Base-by-base conservation (phyloP, 306 rosid species). In the Trichosanthes cucumerina region DNA sequence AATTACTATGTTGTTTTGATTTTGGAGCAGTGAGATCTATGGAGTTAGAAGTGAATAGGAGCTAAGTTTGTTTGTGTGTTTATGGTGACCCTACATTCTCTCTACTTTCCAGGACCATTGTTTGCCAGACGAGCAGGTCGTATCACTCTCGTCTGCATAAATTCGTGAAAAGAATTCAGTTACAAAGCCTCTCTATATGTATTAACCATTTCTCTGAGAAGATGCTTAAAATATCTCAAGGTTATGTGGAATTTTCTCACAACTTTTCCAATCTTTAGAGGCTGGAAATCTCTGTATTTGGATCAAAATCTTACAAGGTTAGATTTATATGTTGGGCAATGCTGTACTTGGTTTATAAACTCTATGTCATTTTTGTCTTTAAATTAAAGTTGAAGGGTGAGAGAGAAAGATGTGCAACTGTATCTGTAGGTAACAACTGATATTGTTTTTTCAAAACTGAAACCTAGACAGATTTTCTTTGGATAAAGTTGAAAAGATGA, bases 31-130 rank as follows among this genome's bases (percentile, higher is more conserved):
- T 81, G 33, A 62, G 63, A 79, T 60, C 13, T 52, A 15, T 81
- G 84, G 82, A 84, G 83, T 84, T 70, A 70, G 56, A 41, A 70
- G 56, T 41, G 76, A 70, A 70, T 47, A 73, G 44, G 62, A 50
- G 46, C 60, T 23, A 73, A 26, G 60, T 88, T 82, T 56, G 82
- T 71, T 69, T 44, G 10, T 18, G 5, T 64, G 46, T 57, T 38
- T 38, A 19, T 66, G 74, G 74, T 39, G 12, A 47, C 75, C 75
- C 15, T 71, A 71, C 77, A 72, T 52, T 72, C 31, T 73, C 77
- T 72, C 21, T 72, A 49, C 57, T 44, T 24, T 44, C 53, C 58
- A 3, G 46, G 47, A 52, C 62, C 60, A 74, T 74, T 74, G 28
- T 74, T 74, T 50, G 46, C 14, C 63, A 74, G 62, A 31, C 46